Evolutionary conservation across 495 filamentous ascomycete genomes (phyloP).

Genomic region (Daldinia caldariorum): DNA sequence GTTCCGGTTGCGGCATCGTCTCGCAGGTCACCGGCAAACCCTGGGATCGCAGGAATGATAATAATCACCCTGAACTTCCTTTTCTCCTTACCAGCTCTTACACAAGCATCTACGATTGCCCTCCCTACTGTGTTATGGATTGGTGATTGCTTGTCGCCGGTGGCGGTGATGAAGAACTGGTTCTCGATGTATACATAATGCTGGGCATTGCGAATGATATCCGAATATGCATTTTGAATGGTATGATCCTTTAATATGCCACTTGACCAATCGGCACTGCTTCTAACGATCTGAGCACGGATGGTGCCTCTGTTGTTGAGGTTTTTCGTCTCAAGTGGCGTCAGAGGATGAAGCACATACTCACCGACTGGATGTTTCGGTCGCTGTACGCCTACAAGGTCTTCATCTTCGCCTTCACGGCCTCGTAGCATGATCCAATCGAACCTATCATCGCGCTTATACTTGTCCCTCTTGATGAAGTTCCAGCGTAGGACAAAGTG

Average conservation of each 20-base stretch:
- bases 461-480: slow-evolving; percentile 96
- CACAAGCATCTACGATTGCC: slow-evolving; percentile 89
- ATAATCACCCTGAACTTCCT: slow-evolving; percentile 93
- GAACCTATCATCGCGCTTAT: slow-evolving; percentile 82
- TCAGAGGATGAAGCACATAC: slow-evolving; percentile 83
- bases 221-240: slow-evolving; percentile 91
- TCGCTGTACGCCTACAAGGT: slow-evolving; percentile 85
- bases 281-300: slow-evolving; percentile 84
- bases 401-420: slow-evolving; percentile 80
- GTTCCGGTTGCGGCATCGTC: slow-evolving; percentile 85
- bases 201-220: slow-evolving; percentile 82
- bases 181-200: slow-evolving; percentile 98
- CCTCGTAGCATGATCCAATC: slow-evolving; percentile 87
- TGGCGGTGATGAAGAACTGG: slow-evolving; percentile 97
- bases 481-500: slow-evolving; percentile 98
- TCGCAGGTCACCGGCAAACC: slow-evolving; percentile 90
- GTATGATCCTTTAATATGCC: slow-evolving; percentile 89
- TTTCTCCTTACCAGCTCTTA: slow-evolving; percentile 81
- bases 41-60: slow-evolving; percentile 88
- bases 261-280: slow-evolving; percentile 93
- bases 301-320: slow-evolving; percentile 70
- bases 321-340: slow-evolving; percentile 63
- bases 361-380: slow-evolving; percentile 86
- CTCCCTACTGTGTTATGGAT: slow-evolving; percentile 87
- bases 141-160: slow-evolving; percentile 83